Evolutionary conservation across 2,329 filamentous ascomycete genomes (phyloP).

Genomic region (Hymenoscyphus infarciens): DNA sequence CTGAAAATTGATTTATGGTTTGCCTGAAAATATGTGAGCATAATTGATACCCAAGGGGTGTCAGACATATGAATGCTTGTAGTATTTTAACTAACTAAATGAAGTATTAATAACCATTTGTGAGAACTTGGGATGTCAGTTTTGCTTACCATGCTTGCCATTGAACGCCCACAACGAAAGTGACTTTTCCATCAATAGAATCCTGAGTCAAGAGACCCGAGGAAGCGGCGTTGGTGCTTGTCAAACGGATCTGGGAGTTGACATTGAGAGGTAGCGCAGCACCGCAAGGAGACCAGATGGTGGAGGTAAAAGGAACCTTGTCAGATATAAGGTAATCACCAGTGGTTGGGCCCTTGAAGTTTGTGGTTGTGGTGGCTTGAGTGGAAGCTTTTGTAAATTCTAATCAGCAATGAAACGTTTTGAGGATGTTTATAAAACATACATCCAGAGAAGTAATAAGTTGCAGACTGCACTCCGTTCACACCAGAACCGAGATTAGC

Average conservation of each 20-base stretch:
- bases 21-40: slow-evolving; percentile 17
- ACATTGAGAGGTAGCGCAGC: slow-evolving; percentile 48
- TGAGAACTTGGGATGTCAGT: neutral
- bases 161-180: slow-evolving; percentile 40
- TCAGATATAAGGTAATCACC: slow-evolving; percentile 43
- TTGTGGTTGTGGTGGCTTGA: slow-evolving; percentile 39
- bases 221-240: slow-evolving; percentile 31
- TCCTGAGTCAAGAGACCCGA: slow-evolving; percentile 45
- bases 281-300: slow-evolving; percentile 52
- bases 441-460: slow-evolving; percentile 51
- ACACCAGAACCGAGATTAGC: slow-evolving; percentile 44
- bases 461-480: slow-evolving; percentile 47
- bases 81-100: slow-evolving; percentile 3
- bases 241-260: slow-evolving; percentile 48
- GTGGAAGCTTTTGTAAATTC: slow-evolving; percentile 28
- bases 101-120: neutral
- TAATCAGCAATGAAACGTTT: neutral
- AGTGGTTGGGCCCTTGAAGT: slow-evolving; percentile 41
- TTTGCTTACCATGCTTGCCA: slow-evolving; percentile 35
- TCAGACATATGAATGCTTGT: slow-evolving; percentile 10
- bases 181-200: slow-evolving; percentile 47
- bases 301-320: slow-evolving; percentile 42
- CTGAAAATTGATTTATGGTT: slow-evolving; percentile 9
- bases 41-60: slow-evolving; percentile 6
- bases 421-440: slow-evolving; percentile 8